Percentiles rank a stretch among this genome's conserved stretches.
phyloP scores from a whole-genome alignment of 345 rosid genomes.

The Eucalyptus regnans region DNA sequence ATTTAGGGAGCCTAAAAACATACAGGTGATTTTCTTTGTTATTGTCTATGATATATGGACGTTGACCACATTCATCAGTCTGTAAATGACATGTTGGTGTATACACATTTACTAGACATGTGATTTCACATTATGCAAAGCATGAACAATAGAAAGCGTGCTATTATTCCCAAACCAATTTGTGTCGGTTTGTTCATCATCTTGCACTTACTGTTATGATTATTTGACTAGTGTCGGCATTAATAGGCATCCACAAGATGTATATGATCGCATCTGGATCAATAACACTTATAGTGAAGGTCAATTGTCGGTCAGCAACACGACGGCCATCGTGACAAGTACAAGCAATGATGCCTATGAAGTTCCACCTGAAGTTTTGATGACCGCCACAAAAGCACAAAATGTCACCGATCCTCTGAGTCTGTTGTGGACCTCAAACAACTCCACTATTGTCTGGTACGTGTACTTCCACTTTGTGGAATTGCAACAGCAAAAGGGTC shows the following conservation, averaged over 20 bases:
- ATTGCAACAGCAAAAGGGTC: background rate
- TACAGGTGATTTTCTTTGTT: background rate
- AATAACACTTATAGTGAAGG: rapidly evolving
- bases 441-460: background rate
- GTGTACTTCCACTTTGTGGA: background rate
- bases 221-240: background rate
- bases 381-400: background rate
- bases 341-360: background rate
- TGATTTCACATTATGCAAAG: background rate
- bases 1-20: rapidly evolving
- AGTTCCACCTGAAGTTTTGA: background rate
- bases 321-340: background rate
- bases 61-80: background rate
- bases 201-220: rapidly evolving
- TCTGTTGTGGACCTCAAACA: rapidly evolving
- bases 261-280: background rate
- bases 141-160: background rate
- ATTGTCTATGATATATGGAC: background rate
- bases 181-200: background rate
- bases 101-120: background rate
- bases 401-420: background rate
- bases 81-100: background rate
- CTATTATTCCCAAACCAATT: background rate
- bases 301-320: background rate
- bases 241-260: background rate